Evolutionary conservation across 2,329 filamentous ascomycete genomes (phyloP).

Genomic region (Macrophomina pseudophaseolina): DNA sequence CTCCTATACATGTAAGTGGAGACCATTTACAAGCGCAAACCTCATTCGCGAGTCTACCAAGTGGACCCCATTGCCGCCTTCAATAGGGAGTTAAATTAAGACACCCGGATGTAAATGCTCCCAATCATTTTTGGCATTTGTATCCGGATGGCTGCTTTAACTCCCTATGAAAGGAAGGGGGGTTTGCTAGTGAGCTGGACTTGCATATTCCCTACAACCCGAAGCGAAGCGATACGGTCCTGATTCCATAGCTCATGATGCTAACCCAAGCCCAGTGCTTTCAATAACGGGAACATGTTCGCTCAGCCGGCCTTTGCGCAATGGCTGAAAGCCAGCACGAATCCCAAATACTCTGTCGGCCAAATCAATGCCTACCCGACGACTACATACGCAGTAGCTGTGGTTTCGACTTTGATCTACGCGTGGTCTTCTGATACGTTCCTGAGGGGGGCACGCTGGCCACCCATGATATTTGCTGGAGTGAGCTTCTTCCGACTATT

Average conservation of each 20-base stretch:
- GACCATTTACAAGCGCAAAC: too few relatives aligned
- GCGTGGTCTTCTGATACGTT: slow-evolving; percentile 70
- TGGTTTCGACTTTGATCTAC: slow-evolving; percentile 66
- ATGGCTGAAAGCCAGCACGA: slow-evolving; percentile 43
- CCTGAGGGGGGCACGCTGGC: slow-evolving; percentile 66
- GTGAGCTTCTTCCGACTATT: slow-evolving; percentile 44
- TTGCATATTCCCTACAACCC: too few relatives aligned
- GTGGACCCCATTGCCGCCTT: too few relatives aligned
- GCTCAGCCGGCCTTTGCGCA: slow-evolving; percentile 62
- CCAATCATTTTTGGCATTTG: too few relatives aligned
- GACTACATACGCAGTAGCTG: slow-evolving; percentile 57
- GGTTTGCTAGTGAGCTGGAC: too few relatives aligned
- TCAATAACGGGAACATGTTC: slow-evolving; percentile 63
- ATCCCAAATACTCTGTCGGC: slow-evolving; percentile 51
- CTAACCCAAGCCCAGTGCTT: slow-evolving; percentile 45
- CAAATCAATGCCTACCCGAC: slow-evolving; percentile 65
- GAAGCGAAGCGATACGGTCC: too few relatives aligned
- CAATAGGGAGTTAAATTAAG: too few relatives aligned
- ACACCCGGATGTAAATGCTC: too few relatives aligned
- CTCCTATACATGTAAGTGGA: slow-evolving; percentile 59
- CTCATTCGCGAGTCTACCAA: not conserved
- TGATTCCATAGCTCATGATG: not conserved
- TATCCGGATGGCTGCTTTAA: too few relatives aligned
- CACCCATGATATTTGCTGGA: slow-evolving; percentile 64
- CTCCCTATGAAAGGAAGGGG: too few relatives aligned